phyloP scores from a whole-genome alignment of 352 stramenopile species.

The Hyaloperonospora brassicae region DNA sequence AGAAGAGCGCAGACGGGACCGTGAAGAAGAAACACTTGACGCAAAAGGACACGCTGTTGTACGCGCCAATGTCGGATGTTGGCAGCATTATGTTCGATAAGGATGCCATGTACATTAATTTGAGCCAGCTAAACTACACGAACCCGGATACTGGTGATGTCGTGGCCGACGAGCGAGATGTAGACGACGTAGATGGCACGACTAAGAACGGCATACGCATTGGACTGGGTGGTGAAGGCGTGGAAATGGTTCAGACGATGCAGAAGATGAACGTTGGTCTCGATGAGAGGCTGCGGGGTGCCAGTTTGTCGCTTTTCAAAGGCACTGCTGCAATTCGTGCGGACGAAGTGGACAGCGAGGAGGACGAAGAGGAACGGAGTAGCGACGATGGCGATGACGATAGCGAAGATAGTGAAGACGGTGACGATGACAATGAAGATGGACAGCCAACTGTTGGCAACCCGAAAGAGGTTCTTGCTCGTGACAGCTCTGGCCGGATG shows the following conservation, averaged over 20 bases:
- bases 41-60: conserved; percentile 91
- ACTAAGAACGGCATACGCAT: conserved; percentile 26
- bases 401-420: conserved; percentile 23
- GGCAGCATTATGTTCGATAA: conserved; percentile 98
- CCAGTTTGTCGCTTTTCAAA: conserved; percentile 94
- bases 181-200: conserved; percentile 19
- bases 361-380: conserved; percentile 48
- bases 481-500: conserved; percentile 59
- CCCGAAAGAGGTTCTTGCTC: conserved; percentile 58
- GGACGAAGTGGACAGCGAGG: conserved; percentile 68
- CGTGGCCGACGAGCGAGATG: conserved; percentile 46
- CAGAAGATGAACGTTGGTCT: conserved; percentile 88
- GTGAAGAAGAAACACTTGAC: conserved; percentile 85
- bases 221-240: conserved; percentile 64
- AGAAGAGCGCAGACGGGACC: conserved; percentile 36
- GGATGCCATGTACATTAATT: conserved; percentile 99
- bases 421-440: conserved; percentile 44
- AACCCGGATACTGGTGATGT: conserved; percentile 84
- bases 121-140: conserved; percentile 91
- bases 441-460: conserved; percentile 40
- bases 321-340: conserved; percentile 79
- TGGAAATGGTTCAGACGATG: conserved; percentile 92
- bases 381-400: conserved; percentile 40
- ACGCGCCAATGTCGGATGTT: conserved; percentile 89
- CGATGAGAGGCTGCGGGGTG: conserved; percentile 91